A percentile compares a stretch with the other conserved stretches of the same genome.
These are phyloP conservation scores for Cadophora malorum DNA, from an alignment of 2,329 filamentous ascomycete species.

Conservation along the genomic window DNA sequence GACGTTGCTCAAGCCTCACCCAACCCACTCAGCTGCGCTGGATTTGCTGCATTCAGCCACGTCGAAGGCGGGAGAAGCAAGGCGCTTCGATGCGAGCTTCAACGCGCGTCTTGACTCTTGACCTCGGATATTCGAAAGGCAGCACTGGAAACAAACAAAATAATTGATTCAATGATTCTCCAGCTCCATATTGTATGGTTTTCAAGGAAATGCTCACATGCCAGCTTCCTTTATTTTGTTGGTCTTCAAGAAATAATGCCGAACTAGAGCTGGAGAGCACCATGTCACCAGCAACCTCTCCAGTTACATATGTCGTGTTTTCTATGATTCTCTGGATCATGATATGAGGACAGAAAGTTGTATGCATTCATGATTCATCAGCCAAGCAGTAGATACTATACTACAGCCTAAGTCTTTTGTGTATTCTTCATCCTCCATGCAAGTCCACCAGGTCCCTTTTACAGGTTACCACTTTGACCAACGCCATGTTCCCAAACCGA, in stretches of 20 bases:
- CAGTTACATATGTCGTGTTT: not conserved
- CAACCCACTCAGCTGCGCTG: conserved; percentile 6
- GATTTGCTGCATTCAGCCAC: conserved; percentile 25
- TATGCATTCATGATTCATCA: conserved; percentile 7
- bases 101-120: conserved; percentile 6
- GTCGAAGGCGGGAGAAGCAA: conserved; percentile 20
- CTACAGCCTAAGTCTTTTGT: conserved; percentile 1
- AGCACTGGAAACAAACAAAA: not conserved
- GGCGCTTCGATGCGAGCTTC: conserved; percentile 18
- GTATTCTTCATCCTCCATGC: not conserved
- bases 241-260: not conserved
- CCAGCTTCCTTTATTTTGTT: not conserved
- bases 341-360: not conserved
- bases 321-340: not conserved
- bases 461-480: not conserved
- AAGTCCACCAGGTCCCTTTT: not conserved
- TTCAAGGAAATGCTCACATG: not conserved
- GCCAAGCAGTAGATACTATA: not conserved
- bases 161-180: not conserved
- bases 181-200: not conserved
- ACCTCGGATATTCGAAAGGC: not conserved
- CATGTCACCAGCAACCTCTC: not conserved
- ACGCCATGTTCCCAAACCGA: not conserved
- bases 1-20: conserved; percentile 24
- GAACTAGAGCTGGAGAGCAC: not conserved